These are phyloP conservation scores for Brassica balearica DNA, from an alignment of 441 rosid genomes.

Conservation along the genomic window DNA sequence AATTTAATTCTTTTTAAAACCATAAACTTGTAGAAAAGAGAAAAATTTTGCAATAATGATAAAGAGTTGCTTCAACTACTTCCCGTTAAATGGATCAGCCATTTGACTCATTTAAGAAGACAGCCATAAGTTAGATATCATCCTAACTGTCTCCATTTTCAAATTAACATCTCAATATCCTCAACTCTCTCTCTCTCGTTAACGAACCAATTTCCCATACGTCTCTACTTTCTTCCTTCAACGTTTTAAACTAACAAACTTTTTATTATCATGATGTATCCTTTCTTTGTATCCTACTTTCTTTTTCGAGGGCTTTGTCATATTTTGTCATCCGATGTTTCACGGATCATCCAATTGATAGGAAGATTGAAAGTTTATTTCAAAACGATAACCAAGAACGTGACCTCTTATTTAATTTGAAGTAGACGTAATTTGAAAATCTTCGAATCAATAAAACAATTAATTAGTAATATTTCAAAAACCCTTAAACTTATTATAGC, in stretches of 20 bases:
- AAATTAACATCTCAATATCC: slow-evolving; percentile 12
- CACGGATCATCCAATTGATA: not conserved
- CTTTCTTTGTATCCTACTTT: slow-evolving; percentile 3
- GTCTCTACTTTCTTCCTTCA: slow-evolving; percentile 2
- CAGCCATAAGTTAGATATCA: slow-evolving; percentile 34
- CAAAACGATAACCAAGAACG: not conserved
- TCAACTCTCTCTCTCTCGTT: slow-evolving; percentile 3
- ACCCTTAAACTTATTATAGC: too few species aligned
- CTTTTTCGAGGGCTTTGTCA: slow-evolving; percentile 15
- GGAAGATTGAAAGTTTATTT: not conserved
- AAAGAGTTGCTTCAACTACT: slow-evolving; percentile 37
- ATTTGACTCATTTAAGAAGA: slow-evolving; percentile 42
- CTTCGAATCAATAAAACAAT: too few species aligned
- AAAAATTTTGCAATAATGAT: slow-evolving; percentile 29
- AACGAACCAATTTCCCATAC: slow-evolving; percentile 8
- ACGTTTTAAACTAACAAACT: not conserved
- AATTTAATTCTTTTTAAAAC: not conserved
- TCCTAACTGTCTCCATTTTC: slow-evolving; percentile 9
- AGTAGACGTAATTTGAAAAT: not conserved
- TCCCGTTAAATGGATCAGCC: slow-evolving; percentile 32
- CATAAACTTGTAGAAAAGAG: not conserved
- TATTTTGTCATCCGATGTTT: not conserved
- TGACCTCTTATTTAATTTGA: not conserved
- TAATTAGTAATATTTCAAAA: too few species aligned
- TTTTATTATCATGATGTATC: not conserved